phyloP scores from a whole-genome alignment of 257 asterid genomes.

The Solanum neorickii region DNA sequence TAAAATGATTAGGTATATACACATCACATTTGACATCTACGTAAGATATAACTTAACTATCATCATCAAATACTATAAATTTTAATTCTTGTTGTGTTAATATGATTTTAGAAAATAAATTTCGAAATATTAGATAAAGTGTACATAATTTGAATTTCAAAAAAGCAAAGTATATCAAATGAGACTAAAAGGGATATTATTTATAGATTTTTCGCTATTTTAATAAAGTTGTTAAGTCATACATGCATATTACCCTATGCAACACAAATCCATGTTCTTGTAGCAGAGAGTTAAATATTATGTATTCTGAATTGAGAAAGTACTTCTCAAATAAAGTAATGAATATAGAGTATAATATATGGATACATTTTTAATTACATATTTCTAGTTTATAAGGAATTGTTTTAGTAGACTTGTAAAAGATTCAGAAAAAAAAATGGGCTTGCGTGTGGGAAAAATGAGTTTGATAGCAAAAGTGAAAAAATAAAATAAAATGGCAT shows the following conservation, averaged over 20 bases:
- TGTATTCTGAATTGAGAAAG: background rate
- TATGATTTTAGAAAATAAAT: background rate
- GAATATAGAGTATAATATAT: background rate
- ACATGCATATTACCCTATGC: background rate
- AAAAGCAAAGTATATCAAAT: background rate
- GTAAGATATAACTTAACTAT: background rate
- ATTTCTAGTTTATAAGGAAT: no score
- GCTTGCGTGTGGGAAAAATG: background rate
- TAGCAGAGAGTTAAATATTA: no score
- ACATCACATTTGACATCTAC: background rate
- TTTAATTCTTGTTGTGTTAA: background rate
- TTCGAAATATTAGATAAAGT: background rate
- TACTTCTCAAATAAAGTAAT: background rate
- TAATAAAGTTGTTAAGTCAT: background rate
- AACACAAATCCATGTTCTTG: background rate
- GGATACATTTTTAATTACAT: background rate
- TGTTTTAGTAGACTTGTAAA: background rate
- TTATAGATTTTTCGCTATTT: background rate
- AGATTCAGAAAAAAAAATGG: background rate
- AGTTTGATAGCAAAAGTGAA: background rate
- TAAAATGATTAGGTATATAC: background rate
- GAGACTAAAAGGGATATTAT: background rate
- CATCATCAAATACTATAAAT: background rate
- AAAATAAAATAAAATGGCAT: no score
- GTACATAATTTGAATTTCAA: background rate